Evolutionary conservation across 2,329 filamentous ascomycete species (phyloP), one percentile per base, ranked within the genome.

Genomic region (Colletotrichum costaricense): DNA sequence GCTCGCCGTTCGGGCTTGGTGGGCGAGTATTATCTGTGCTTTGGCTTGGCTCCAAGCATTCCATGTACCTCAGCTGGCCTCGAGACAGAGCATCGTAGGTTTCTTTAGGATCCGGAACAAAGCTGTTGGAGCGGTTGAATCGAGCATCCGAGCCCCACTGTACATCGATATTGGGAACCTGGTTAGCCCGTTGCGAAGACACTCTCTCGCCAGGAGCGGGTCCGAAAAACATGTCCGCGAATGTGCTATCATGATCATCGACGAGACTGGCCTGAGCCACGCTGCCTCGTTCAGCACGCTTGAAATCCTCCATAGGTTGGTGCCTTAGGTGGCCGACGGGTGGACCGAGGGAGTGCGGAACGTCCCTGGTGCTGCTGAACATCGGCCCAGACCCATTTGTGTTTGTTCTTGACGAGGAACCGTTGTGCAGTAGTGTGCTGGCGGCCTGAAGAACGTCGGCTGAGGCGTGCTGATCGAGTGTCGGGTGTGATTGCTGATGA

Each of bases 101-200:
- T 49, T 92, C 90, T 76, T 89, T 87, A 7, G 87, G 85, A 11
- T 85, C 84, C 1, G 91, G 88, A 7, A 89, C 83, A 77, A 92
- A 94, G n/a, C 86, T 87, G 76, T 90, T 88, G 6, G 86, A 80
- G 26, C 82, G 81, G 74, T 84, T 87, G 79, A 94, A 94, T 70
- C 85, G 89, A n/a, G 87, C 80, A 80, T 94, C 93, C 1, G 93
- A 93, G 11, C 93, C 93, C 89, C 91, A 94, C 74, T 89, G 88
- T 57, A 93, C 85, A 65, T 88, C 86, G 19, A 69, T 72, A 77
- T 85, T 73, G 70, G 81, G 79, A 66, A 79, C 82, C 46, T 81
- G 81, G 78, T 54, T 70, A 19, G 75, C 62, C 5, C 73, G 69
- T 16, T 72, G 73, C n/a, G 64, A 59, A 59, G 63, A 76, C 76